These are phyloP conservation scores for Acanthamoeba culbertsoni DNA, from an alignment of 208 protist genomes.

Conservation along the genomic window DNA sequence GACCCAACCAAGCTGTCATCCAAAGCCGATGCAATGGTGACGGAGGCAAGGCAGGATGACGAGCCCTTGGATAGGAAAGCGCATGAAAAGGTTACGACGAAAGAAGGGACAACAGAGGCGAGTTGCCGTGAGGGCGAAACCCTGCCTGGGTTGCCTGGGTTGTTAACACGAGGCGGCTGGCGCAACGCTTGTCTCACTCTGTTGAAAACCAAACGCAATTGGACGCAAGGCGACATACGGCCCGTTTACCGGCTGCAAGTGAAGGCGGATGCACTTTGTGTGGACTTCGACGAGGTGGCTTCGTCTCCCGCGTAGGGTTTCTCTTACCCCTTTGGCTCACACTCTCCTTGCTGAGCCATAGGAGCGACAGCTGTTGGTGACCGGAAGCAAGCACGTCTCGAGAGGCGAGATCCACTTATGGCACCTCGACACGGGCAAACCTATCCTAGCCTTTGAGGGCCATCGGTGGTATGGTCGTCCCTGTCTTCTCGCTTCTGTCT, in stretches of 20 bases:
- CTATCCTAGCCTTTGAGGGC: neutral
- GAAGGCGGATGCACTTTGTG: neutral
- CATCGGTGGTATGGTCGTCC: neutral
- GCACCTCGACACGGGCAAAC: neutral
- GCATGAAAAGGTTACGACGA: no score
- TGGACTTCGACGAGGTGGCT: neutral
- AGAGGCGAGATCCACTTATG: neutral
- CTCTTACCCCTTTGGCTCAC: neutral
- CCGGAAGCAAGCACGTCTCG: neutral
- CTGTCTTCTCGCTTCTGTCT: neutral
- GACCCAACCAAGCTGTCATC: no score
- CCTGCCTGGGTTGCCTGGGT: no score
- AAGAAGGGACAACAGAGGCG: neutral
- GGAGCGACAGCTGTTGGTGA: conserved; percentile 18
- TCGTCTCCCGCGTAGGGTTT: neutral
- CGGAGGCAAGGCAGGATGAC: no score
- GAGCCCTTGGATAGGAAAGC: no score
- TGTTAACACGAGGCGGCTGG: neutral
- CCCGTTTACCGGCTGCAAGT: neutral
- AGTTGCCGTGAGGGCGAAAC: neutral
- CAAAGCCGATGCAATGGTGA: no score
- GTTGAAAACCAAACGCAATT: neutral
- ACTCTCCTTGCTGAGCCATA: neutral
- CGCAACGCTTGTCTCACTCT: neutral
- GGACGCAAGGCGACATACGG: neutral